Evolutionary conservation across 305 asterid species (phyloP), one percentile per base, ranked within the genome.

Genomic region (Fraxinus dipetala): DNA sequence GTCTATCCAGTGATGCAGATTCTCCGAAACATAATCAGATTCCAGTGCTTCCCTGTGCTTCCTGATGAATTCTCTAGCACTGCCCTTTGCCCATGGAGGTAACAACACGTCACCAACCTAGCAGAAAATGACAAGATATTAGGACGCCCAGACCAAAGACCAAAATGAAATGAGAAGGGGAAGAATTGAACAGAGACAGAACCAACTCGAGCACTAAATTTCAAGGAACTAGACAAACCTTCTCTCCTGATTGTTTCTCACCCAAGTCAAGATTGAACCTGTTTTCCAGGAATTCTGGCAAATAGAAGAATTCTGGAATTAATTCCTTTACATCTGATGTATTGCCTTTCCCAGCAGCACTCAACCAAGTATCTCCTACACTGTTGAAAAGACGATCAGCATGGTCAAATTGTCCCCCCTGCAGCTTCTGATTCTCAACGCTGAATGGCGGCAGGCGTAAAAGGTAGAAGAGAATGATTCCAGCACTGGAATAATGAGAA

Each of bases 401-500:
- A 79, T 97, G 99, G 86, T 97, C 99, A 86, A 97, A 97, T 80
- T 97, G 99, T 59, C 99, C 99, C 43, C 99, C 99, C 89, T 97
- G 99, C 85, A 97, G 91, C 87, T 92, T 93, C 89, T 91, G 98
- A 89, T 97, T 97, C 91, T 97, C 99, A 4, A 65, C 30, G 76
- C 99, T 95, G 83, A 95, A 97, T 78, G 99, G 98, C 30, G 99
- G 98, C 86, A 97, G 85, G 76, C 99, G 98, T 84, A 97, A 78
- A 54, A 97, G 99, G 87, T 97, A 97, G 90, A 97, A 97, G 81
- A 97, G 98, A 81, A 97, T 98, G 83, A 97, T 97, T 86, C 99
- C 99, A 78, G 99, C 98, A 78, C 99, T 97, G 48, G 99, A 95
- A 85, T 97, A 97, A 87, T 97, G 99, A 86, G 99, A 97, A 85